Evolutionary conservation across 108 stramenopile genomes (phyloP), one percentile per base, ranked within the genome.

Genomic region (Nannochloropsis salina): DNA sequence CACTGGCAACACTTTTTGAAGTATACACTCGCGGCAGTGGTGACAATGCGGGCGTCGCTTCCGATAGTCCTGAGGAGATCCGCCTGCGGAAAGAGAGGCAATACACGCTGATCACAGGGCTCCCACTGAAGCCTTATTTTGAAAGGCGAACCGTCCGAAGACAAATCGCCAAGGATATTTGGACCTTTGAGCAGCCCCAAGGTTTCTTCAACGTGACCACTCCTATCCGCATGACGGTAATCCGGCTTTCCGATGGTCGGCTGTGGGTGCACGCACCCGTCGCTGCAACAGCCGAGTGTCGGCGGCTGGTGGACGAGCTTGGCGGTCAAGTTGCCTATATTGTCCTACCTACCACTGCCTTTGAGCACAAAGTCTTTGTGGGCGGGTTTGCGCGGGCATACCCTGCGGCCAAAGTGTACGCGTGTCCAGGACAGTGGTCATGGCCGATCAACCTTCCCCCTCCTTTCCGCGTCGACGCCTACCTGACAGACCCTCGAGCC

Each of bases 221-320:
- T 41, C 85, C 85, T 83, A 89, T 85, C 61, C 82, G 88, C 9
- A 89, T 89, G 88, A 89, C 85, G 15, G 88, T 85, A 11, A 83
- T 89, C 41, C 9, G 21, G 43, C 82, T 89, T 42, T 43, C 82
- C 31, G 85, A 74, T 20, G 88, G 88, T 41, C 84, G 88, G 8
- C 85, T 89, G 61, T 89, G 88, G 88, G 80, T 89, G 44, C 88
- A 89, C 85, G 89, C 89, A 42, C 89, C 89, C 10, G 89, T 89
- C 22, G 89, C 89, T 0, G 85, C 89, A 8, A 89, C 89, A 1
- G 45, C 51, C 9, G 89, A 89, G 81, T 86, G 85, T 43, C 79
- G 83, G 18, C 83, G 85, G 5, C 86, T 89, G 43, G 45, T 86
- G 80, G 45, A 51, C 44, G 85, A 89, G 45, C 80, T 86, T 8